Evolutionary conservation across 2,329 filamentous ascomycete species (phyloP), one percentile per base, ranked within the genome.

Genomic region (Didymella keratinophila): DNA sequence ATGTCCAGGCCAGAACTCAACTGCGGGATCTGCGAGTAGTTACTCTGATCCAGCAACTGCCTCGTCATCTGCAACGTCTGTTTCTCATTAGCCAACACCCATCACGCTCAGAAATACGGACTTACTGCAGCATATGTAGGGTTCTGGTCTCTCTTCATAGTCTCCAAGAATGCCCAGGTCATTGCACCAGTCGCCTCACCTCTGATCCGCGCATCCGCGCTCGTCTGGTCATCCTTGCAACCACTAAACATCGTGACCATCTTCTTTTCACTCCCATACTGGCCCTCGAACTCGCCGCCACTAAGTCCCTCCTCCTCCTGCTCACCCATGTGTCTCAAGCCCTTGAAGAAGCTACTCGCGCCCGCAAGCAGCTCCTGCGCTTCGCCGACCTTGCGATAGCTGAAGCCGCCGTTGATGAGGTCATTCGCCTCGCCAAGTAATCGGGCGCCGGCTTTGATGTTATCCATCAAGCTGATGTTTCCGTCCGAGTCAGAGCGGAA

Each of bases 401-500:
- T 57, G 65, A 84, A 83, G 16, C 82, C 82, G 3, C 83, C 82
- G 23, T 79, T 74, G 32, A 87, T 77, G 1, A 87, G 74, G 37
- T 79, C 67, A 10, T 76, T 73, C 2, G 84, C 86, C 46, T 83
- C 81, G n/a, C 73, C 70, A 2, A 84, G 73, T 20, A 87, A 78
- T 16, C 76, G 72, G 1, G 82, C 73, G 1, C 85, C 85, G 37
- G 80, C 74, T 60, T 82, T 80, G 30, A 87, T 64, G 45, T 85
- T 85, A 69, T 87, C 82, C 55, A 87, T 76, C 21, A 86, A 67
- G 58, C 78, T 82, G 54, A 87, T 78, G 56, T 85, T 83, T 39
- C 85, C 85, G 11, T 86, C 81, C 25, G 79, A 79, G 63, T 87
- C 84, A 3, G 80, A 79, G 23, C 83, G 82, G 68, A 84, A 87